Conservation (phyloP, 441 rosid species). For the Brassica hybrid region DNA sequence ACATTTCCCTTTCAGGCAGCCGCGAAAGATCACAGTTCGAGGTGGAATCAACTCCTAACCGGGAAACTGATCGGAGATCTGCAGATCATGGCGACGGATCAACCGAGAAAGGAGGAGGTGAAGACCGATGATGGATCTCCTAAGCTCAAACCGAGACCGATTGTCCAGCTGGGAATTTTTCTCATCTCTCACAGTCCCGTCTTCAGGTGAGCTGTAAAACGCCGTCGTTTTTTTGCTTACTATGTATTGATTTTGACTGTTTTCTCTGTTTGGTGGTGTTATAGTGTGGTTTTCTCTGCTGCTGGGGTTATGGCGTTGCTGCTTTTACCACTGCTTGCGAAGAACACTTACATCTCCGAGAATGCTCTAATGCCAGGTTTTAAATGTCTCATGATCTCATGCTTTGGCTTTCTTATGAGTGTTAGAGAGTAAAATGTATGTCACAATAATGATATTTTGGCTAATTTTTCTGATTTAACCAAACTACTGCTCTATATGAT, state of each 20-base stretch:
- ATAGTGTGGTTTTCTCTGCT: slow-evolving; percentile 71
- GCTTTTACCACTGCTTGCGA: slow-evolving; percentile 80
- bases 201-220: slow-evolving; percentile 54
- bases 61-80: slow-evolving; percentile 30
- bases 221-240: background rate
- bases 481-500: slow-evolving; percentile 1
- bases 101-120: slow-evolving; percentile 22
- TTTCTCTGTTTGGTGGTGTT: slow-evolving; percentile 18
- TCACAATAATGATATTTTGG: background rate
- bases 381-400: background rate
- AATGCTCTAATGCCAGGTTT: slow-evolving; percentile 97
- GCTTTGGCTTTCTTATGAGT: background rate
- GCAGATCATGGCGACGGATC: slow-evolving; percentile 35
- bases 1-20: no score
- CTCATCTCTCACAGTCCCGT: slow-evolving; percentile 77
- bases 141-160: slow-evolving; percentile 66
- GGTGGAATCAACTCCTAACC: no score
- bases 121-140: slow-evolving; percentile 47
- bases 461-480: background rate
- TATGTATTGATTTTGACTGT: background rate
- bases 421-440: background rate
- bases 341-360: slow-evolving; percentile 94
- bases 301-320: slow-evolving; percentile 81
- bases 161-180: slow-evolving; percentile 77
- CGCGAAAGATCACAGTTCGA: no score